phyloP scores from a whole-genome alignment of 2,329 filamentous ascomycete genomes.

The Anisogramma anomala region DNA sequence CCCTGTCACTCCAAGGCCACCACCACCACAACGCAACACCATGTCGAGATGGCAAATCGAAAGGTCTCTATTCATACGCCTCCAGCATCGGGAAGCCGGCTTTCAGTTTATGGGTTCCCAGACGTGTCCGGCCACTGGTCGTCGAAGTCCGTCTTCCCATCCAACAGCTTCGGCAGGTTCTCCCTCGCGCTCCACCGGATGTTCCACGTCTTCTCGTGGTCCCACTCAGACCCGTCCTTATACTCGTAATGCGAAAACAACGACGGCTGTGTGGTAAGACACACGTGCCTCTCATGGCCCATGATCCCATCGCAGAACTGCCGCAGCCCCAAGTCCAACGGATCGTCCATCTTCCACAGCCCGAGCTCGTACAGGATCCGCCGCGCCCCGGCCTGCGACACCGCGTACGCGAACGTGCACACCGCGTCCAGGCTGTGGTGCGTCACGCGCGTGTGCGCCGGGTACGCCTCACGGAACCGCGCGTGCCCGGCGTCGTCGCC shows the following conservation, averaged over 20 bases:
- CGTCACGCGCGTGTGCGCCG: slow-evolving; percentile 9
- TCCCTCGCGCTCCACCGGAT: slow-evolving; percentile 23
- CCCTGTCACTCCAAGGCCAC: too few relatives aligned
- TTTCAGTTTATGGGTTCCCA: too few relatives aligned
- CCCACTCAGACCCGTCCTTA: slow-evolving; percentile 16
- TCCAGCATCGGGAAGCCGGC: too few relatives aligned
- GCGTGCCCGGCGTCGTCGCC: too few relatives aligned
- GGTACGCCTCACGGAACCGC: slow-evolving; percentile 19
- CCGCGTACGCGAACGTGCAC: slow-evolving; percentile 24
- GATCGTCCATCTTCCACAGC: slow-evolving; percentile 22
- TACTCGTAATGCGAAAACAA: slow-evolving; percentile 24
- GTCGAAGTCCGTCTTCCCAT: too few relatives aligned
- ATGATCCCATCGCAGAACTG: slow-evolving; percentile 25
- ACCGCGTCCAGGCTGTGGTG: slow-evolving; percentile 6
- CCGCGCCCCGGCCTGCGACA: slow-evolving; percentile 24
- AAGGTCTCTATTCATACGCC: too few relatives aligned
- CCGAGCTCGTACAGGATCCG: slow-evolving; percentile 25
- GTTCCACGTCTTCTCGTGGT: slow-evolving; percentile 23
- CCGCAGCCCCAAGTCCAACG: slow-evolving; percentile 27
- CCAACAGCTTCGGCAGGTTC: too few relatives aligned
- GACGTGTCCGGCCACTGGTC: too few relatives aligned
- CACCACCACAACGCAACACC: too few relatives aligned
- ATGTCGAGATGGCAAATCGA: too few relatives aligned
- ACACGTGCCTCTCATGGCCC: slow-evolving; percentile 20
- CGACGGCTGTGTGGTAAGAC: slow-evolving; percentile 25